Evolutionary conservation across 2,329 filamentous ascomycete species (phyloP), one percentile per base, ranked within the genome.

Genomic region (Camillea tinctor): DNA sequence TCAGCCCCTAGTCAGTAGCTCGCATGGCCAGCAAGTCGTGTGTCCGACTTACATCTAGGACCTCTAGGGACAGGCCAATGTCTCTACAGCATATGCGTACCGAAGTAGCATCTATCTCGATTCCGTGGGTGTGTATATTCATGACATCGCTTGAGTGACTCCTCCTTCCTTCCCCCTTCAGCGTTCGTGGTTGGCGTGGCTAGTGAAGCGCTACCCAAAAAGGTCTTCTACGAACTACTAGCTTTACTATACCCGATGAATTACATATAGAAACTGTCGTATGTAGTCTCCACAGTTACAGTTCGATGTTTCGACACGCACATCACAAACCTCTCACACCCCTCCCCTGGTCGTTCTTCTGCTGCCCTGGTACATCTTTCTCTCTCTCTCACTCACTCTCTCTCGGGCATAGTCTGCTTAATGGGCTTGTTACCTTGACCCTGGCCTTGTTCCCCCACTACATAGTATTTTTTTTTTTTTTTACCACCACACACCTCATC

Each of bases 1-100:
- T 72, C 64, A 71, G 68, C 70, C 71, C 70, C 68, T 68, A 70
- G 72, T 74, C 69, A 68, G 72, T 73, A 72, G 69, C 72, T 74
- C 68, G 70, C 70, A 72, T 72, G 64, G 69, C 69, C 72, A 73
- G 69, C 69, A 68, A 64, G 60, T 59, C 68, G 65, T 69, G 63
- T 67, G 61, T 66, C 69, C 61, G 58, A 69, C 62, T 62, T 57
- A 64, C 59, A 62, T 61, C 63, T 63, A 65, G 67, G 58, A 64
- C 64, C 59, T 67, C 60, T 60, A 54, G 52, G 54, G 52, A 58
- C 57, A 56, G 60, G 57, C 62, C 59, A 54, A 58, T 59, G 59
- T 61, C 59, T 58, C 59, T 58, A 61, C 65, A 59, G 57, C 54
- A 50, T 50, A 30, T 63, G 55, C 55, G 51, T 64, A 54, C 52